Conservation (phyloP, 139 green algal species). For the Chlamydomonas eustigma region DNA sequence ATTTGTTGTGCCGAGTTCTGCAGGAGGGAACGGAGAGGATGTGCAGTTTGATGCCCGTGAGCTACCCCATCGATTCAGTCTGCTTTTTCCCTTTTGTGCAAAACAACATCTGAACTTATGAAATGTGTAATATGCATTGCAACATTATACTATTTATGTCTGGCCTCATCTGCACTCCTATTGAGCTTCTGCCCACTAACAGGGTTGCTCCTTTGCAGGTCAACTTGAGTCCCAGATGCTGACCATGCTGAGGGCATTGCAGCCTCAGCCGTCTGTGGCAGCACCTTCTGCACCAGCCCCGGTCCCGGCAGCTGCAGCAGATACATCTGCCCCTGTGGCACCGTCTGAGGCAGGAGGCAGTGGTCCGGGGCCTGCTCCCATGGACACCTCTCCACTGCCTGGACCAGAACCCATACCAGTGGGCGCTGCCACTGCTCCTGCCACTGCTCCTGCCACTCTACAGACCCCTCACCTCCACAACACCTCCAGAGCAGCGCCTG, state of each 20-base stretch:
- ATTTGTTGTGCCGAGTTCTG: background rate
- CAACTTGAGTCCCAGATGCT: slow-evolving; percentile 13
- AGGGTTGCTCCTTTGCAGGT: slow-evolving; percentile 20
- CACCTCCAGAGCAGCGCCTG: background rate
- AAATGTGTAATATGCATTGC: too few species aligned
- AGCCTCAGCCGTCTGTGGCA: background rate
- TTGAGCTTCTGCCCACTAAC: background rate
- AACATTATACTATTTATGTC: too few species aligned
- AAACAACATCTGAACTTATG: too few species aligned
- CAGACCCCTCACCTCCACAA: too few species aligned
- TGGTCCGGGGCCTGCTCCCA: too few species aligned
- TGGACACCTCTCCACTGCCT: too few species aligned
- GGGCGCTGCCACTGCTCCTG: background rate
- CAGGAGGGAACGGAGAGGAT: background rate
- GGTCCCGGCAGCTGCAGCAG: slow-evolving; percentile 11
- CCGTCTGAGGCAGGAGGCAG: background rate
- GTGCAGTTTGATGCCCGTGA: background rate
- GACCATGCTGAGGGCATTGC: background rate
- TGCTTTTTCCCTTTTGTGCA: too few species aligned
- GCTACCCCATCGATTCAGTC: too few species aligned
- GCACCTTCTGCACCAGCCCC: background rate
- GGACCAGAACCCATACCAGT: too few species aligned
- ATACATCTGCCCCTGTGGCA: slow-evolving; percentile 1
- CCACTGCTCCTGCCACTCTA: background rate
- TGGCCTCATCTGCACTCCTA: background rate